phyloP scores from a whole-genome alignment of 2,329 filamentous ascomycete genomes.

The Fonsecaea monophora region DNA sequence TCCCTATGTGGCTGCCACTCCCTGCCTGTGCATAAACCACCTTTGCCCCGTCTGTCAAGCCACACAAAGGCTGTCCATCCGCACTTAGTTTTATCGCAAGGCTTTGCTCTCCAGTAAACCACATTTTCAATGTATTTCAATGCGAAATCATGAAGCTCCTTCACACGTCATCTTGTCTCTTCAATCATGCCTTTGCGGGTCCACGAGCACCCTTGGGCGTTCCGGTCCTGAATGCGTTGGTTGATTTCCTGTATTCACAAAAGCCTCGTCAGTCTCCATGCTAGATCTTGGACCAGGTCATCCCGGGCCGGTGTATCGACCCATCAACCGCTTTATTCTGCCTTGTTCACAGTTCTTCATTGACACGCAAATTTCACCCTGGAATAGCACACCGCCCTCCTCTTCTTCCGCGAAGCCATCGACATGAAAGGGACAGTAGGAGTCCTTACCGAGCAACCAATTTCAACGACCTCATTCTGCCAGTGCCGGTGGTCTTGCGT shows the following conservation, averaged over 20 bases:
- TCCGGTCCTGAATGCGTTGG: constrained; percentile 96
- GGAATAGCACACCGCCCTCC: background rate
- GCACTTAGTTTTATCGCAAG: background rate
- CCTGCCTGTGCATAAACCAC: background rate
- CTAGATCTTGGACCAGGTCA: background rate
- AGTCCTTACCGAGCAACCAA: constrained; percentile 70
- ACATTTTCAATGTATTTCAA: background rate
- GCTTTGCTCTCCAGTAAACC: background rate
- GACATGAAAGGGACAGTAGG: background rate
- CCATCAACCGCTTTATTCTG: no score
- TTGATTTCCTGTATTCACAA: constrained; percentile 69
- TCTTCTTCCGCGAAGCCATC: background rate
- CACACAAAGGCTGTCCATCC: no score
- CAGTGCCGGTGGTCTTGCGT: constrained; percentile 98
- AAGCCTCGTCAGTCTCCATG: background rate
- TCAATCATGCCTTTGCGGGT: constrained; percentile 56
- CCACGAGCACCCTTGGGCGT: constrained; percentile 81
- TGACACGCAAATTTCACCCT: background rate
- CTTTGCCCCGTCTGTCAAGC: background rate
- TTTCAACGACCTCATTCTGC: constrained; percentile 95
- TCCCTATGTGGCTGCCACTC: background rate
- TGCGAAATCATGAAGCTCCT: background rate
- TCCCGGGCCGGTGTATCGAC: background rate
- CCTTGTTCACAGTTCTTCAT: background rate
- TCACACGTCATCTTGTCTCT: constrained; percentile 8